Evolutionary conservation across 257 asterid genomes (phyloP), one percentile per base, ranked within the genome.

Genomic region (Scutellaria minor): DNA sequence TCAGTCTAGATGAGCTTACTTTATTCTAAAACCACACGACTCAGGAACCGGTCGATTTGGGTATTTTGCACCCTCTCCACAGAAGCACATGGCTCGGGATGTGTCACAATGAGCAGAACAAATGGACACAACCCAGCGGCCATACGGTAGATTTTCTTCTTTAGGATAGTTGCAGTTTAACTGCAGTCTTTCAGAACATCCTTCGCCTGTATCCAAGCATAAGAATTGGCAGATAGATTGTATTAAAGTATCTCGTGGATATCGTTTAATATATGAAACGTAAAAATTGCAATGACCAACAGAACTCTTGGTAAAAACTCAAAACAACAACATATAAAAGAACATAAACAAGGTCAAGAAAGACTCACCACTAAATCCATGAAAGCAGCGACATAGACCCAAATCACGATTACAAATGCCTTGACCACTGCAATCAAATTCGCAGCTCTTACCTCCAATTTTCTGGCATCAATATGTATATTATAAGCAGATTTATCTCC

Each of bases 301-400:
- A 44, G 11, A 70, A 24, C 27, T 44, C 59, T 22, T 1, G 5
- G 9, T 1, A 54, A 68, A 64, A 65, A 12, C 6, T n/a, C 15
- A 14, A 14, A 31, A 27, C 51, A 67, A 35, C 9, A 52, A 15
- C 47, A 67, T 51, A 68, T 7, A 62, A 65, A 14, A 62, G 27
- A 55, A 71, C 35, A 42, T 18, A 52, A 71, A 14, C 66, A 55
- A 15, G 61, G 57, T 48, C 15, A 70, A 66, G 69, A 66, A 75
- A 52, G 60, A 80, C 97, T 80, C 72, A 91, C 99, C 99, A 73
- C 82, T 74, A 73, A 84, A 95, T 56, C 99, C 99, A 80, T 87
- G 98, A 85, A 95, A 95, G 87, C 99, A 95, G 68, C 86, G 91
- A 77, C 99, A 95, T 79, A 72, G 86, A 72, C 99, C 96, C 86